phyloP scores from a whole-genome alignment of 306 rosid genomes.

The Carpinus viminea region DNA sequence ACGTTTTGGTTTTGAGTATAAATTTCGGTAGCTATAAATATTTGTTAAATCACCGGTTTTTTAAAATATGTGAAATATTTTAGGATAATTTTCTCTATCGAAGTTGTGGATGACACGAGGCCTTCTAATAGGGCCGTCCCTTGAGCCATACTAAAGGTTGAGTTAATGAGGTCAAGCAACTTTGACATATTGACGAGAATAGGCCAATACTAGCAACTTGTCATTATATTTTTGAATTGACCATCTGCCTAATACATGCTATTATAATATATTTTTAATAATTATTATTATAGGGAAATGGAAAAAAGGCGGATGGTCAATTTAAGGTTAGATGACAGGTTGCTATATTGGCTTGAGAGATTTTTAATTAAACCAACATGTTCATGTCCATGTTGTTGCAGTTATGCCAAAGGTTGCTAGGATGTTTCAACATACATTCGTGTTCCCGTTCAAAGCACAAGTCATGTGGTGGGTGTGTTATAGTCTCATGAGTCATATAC shows the following conservation, averaged over 20 bases:
- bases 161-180: neutral
- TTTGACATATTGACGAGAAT: neutral
- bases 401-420: no score
- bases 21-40: neutral
- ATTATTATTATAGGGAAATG: no score
- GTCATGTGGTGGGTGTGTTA: neutral
- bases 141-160: constrained; percentile 13
- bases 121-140: constrained; percentile 4
- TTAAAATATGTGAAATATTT: neutral
- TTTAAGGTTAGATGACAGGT: no score
- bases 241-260: neutral
- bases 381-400: no score
- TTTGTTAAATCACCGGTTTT: no score
- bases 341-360: no score
- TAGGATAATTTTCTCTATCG: neutral
- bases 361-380: no score
- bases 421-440: no score
- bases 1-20: neutral
- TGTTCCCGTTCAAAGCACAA: neutral
- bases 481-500: no score
- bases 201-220: neutral
- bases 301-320: no score
- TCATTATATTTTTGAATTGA: neutral
- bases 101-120: neutral
- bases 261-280: neutral